Base-by-base conservation (phyloP, 148 eudicot genomes). In the Spergularia marina region DNA sequence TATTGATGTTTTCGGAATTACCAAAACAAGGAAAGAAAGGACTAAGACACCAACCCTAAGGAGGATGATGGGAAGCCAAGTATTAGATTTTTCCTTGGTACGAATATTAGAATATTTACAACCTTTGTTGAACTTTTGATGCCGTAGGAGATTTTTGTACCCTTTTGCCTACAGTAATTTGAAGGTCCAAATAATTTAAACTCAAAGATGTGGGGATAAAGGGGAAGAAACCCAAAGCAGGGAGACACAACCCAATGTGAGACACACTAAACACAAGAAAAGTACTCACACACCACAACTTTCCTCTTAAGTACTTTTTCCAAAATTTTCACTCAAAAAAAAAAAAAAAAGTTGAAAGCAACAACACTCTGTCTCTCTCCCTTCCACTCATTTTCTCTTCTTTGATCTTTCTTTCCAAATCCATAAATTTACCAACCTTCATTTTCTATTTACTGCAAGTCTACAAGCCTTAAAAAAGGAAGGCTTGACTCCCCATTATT, bases 311-410 rank as follows among this genome's bases (percentile, higher is more conserved):
- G 75, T 78, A 61, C 82, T 78, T 81, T 62, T 75, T 70, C 39
- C 64, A 30, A 30, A 68, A 74, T 74, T 68, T 77, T 77, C 70
- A 78, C 80, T 41, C 64, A 4, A 44, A 44, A 44, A 78, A 71
- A 63, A 63, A 53, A 72, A 66, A 65, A 78, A 81, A 81, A 59
- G 82, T 73, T 84, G 85, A 82, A 73, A 84, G 76, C 82, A 81
- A 82, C 82, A 53, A 76, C 83, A 76, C 83, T 61, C 81, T 79
- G 81, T 79, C 79, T 74, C 79, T 74, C 71, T 79, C 82, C 76
- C 76, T 70, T 84, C 85, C 85, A 76, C 83, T 82, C 71, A 30
- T 30, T 30, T 30, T 30, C 36, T 30, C 54, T 75, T 75, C 56
- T 78, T 13, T 64, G 40, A 2, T 30, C 47, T 60, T 71, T n/a